Conservation (phyloP, 371 early-diverging fungal genomes). For the Mucor racemosus region DNA sequence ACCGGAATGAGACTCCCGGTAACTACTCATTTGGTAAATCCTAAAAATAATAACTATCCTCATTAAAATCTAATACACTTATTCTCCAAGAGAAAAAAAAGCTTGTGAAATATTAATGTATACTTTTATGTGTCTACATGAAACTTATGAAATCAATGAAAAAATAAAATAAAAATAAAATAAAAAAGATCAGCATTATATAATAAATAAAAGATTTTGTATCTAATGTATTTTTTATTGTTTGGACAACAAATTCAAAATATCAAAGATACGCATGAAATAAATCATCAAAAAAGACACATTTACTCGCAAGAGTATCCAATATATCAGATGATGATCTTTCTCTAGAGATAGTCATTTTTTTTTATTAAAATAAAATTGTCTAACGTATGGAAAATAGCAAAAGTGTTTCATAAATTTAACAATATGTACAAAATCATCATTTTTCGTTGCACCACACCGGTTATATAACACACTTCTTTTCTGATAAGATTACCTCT, state of each 20-base stretch:
- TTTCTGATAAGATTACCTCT: background rate
- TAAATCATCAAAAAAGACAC: background rate
- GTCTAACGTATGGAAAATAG: constrained; percentile 2
- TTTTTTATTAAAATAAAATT: background rate
- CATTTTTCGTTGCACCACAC: background rate
- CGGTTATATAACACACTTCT: background rate
- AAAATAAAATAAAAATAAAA: background rate
- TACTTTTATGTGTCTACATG: constrained; percentile 7
- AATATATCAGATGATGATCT: constrained; percentile 7
- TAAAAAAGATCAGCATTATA: constrained; percentile 3
- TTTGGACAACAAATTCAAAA: constrained; percentile 4
- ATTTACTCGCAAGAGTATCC: background rate
- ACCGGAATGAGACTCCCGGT: constrained; percentile 24
- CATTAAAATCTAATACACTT: constrained; percentile 6
- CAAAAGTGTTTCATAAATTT: background rate
- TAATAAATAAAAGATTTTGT: constrained; percentile 4
- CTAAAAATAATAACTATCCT: constrained; percentile 12
- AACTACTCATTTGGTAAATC: constrained; percentile 29
- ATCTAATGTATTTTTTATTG: background rate
- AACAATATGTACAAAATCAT: background rate
- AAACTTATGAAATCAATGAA: background rate
- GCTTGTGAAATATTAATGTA: constrained; percentile 7
- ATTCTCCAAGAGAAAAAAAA: background rate
- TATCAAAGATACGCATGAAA: background rate
- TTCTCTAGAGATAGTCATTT: background rate